phyloP scores from a whole-genome alignment of 768 basidiomycete species.

The Tylopilus felleus region DNA sequence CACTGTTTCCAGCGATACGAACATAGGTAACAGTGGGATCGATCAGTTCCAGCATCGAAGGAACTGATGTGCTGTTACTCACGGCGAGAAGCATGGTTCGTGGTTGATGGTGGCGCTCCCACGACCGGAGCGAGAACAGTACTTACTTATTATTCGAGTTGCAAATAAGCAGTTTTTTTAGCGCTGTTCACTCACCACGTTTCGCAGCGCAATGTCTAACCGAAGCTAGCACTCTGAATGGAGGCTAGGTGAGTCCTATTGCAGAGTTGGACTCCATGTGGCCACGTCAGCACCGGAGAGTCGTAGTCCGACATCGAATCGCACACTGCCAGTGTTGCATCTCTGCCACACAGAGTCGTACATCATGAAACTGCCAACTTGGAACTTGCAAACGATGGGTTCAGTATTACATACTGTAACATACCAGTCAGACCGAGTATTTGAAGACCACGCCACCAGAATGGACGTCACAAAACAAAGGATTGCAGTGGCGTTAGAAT shows the following conservation, averaged over 20 bases:
- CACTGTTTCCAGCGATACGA: too few relatives aligned
- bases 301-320: background rate
- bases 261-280: background rate
- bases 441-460: too few relatives aligned
- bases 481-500: too few relatives aligned
- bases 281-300: background rate
- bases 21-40: background rate
- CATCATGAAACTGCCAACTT: background rate
- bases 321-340: background rate
- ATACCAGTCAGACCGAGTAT: too few relatives aligned
- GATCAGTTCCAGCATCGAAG: background rate
- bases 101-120: background rate
- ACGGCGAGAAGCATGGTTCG: background rate
- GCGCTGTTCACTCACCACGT: background rate
- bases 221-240: background rate
- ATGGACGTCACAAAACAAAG: too few relatives aligned
- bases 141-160: background rate
- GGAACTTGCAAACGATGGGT: too few relatives aligned
- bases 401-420: too few relatives aligned
- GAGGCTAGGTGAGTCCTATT: background rate
- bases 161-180: background rate
- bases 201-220: background rate
- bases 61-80: background rate
- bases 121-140: background rate
- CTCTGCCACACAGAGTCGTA: background rate